Percentiles rank a stretch among this genome's conserved stretches.
These are phyloP conservation scores for Cornus suecica DNA, from an alignment of 148 eudicot genomes.

Conservation along the genomic window DNA sequence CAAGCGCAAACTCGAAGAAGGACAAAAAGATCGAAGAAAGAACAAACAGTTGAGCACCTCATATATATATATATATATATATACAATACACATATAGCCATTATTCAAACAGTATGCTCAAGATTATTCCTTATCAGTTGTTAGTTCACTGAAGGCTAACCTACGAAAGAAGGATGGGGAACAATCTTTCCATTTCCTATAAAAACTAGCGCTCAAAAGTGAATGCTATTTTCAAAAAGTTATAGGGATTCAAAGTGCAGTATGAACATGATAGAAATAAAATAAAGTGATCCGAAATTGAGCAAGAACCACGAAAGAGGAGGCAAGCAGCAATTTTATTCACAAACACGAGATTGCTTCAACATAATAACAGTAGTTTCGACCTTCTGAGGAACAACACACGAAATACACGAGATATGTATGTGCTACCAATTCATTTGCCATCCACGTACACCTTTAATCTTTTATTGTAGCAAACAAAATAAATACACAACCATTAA, in stretches of 20 bases:
- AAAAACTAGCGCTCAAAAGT: too few species aligned
- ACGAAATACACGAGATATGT: background rate
- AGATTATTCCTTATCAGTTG: too few species aligned
- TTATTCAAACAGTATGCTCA: too few species aligned
- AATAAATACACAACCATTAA: background rate
- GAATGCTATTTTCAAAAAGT: too few species aligned
- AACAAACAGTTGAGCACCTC: too few species aligned
- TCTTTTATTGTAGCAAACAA: slow-evolving; percentile 3
- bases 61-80: too few species aligned
- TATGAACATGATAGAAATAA: background rate
- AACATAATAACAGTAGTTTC: background rate
- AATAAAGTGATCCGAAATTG: background rate
- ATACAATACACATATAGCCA: too few species aligned
- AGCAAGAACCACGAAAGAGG: background rate
- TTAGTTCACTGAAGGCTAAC: too few species aligned
- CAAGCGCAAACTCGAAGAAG: too few species aligned
- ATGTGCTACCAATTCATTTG: background rate
- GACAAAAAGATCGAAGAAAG: too few species aligned
- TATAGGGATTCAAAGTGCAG: background rate
- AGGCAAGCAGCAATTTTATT: background rate
- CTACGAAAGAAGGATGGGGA: background rate
- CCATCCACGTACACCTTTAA: background rate
- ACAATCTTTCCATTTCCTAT: background rate
- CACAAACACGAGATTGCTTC: slow-evolving; percentile 5
- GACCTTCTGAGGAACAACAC: background rate